Evolutionary conservation across 2,329 filamentous ascomycete genomes (phyloP).

Genomic region (Talaromyces marneffei): DNA sequence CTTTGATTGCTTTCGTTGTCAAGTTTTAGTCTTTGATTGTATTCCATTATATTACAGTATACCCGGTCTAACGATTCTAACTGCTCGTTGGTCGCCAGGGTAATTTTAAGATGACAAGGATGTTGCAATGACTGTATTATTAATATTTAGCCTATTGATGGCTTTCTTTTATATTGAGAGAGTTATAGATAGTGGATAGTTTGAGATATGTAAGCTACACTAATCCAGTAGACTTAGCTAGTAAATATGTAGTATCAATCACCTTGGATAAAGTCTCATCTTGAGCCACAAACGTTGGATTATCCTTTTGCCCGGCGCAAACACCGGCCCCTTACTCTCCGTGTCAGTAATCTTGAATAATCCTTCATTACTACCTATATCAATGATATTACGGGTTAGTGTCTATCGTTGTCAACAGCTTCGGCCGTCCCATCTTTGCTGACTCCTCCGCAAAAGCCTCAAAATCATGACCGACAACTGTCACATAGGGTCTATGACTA

Average conservation of each 20-base stretch:
- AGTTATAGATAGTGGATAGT: not conserved
- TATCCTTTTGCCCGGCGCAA: conserved; percentile 49
- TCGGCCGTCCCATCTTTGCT: conserved; percentile 28
- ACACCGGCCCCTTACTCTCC: conserved; percentile 41
- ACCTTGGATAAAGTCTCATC: conserved; percentile 19
- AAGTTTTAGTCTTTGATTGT: not conserved
- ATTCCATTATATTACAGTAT: not conserved
- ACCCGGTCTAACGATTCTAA: not conserved
- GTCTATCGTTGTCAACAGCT: conserved; percentile 44
- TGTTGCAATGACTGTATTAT: not conserved
- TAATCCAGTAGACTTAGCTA: too few relatives aligned
- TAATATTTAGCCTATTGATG: too few relatives aligned
- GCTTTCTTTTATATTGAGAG: not conserved
- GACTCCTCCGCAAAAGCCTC: conserved; percentile 48
- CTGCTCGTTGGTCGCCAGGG: not conserved
- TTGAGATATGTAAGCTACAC: not conserved
- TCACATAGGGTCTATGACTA: conserved; percentile 37
- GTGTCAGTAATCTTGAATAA: conserved; percentile 41
- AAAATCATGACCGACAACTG: conserved; percentile 51
- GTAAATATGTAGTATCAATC: not conserved
- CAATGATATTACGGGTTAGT: conserved; percentile 49
- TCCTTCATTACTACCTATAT: conserved; percentile 53
- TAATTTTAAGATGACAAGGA: not conserved
- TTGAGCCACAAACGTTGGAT: conserved; percentile 43
- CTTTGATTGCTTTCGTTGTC: not conserved